A percentile compares a stretch with the other conserved stretches of the same genome.
These are phyloP conservation scores for Taiozyma sp. DNA, from an alignment of 1,139 yeast species.

Conservation along the genomic window DNA sequence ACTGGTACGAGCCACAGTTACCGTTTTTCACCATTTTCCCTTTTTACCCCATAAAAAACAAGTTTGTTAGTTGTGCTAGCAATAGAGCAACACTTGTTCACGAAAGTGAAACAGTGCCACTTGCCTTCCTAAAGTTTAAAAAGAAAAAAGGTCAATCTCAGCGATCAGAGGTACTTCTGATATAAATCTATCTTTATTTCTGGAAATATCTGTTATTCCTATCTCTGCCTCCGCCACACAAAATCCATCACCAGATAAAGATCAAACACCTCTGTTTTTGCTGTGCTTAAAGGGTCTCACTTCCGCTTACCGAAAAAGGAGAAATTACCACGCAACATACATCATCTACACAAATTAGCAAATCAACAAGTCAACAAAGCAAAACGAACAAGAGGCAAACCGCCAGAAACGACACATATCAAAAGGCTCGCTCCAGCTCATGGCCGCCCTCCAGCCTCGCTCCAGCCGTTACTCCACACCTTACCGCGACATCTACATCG, in stretches of 20 bases:
- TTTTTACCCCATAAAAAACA: background rate
- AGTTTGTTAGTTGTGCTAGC: too few species aligned
- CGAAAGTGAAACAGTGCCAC: too few species aligned
- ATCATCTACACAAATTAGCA: background rate
- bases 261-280: background rate
- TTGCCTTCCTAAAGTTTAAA: too few species aligned
- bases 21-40: too few species aligned
- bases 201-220: too few species aligned
- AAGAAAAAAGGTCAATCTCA: too few species aligned
- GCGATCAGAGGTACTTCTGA: too few species aligned
- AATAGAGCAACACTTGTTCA: background rate
- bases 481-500: conserved; percentile 12
- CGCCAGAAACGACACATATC: background rate
- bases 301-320: background rate
- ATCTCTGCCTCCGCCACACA: background rate
- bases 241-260: background rate
- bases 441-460: conserved; percentile 1
- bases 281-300: background rate
- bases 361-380: too few species aligned
- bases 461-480: conserved; percentile 7
- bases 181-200: too few species aligned
- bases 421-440: background rate
- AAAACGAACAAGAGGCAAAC: background rate
- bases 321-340: background rate
- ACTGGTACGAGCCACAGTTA: background rate